Evolutionary conservation across 2,329 filamentous ascomycete species (phyloP).

Genomic region (Thielaviopsis cerberus): DNA sequence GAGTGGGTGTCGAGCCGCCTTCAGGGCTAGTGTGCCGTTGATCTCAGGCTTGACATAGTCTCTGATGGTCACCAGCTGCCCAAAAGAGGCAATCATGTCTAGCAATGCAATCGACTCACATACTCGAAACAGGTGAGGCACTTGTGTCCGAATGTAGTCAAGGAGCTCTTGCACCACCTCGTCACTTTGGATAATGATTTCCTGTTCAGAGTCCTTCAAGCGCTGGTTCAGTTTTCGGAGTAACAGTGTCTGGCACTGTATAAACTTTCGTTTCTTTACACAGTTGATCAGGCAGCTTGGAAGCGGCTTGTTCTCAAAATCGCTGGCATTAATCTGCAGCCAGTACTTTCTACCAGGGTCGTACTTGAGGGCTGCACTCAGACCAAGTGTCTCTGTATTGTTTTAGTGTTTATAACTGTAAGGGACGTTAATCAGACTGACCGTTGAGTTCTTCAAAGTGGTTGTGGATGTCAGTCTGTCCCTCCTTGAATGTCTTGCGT

Average conservation of each 20-base stretch:
- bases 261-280: constrained; percentile 48
- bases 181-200: constrained; percentile 71
- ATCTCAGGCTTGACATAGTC: constrained; percentile 49
- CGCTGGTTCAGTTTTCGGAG: constrained; percentile 65
- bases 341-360: constrained; percentile 67
- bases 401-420: not conserved
- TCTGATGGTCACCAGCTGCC: constrained; percentile 46
- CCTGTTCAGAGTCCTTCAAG: constrained; percentile 63
- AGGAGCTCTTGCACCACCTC: constrained; percentile 54
- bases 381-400: constrained; percentile 31
- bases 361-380: constrained; percentile 51
- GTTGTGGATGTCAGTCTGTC: constrained; percentile 56
- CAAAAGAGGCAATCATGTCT: constrained; percentile 69
- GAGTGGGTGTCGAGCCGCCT: constrained; percentile 60
- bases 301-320: constrained; percentile 41
- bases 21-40: constrained; percentile 49
- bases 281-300: constrained; percentile 62
- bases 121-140: constrained; percentile 59
- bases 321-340: constrained; percentile 42
- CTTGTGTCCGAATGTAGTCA: constrained; percentile 48
- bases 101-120: constrained; percentile 74
- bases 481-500: constrained; percentile 75
- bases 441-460: constrained; percentile 51
- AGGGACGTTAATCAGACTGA: constrained; percentile 19
- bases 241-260: constrained; percentile 76